Evolutionary conservation across 2,329 filamentous ascomycete species (phyloP).

Genomic region (Aspergillus sp.): DNA sequence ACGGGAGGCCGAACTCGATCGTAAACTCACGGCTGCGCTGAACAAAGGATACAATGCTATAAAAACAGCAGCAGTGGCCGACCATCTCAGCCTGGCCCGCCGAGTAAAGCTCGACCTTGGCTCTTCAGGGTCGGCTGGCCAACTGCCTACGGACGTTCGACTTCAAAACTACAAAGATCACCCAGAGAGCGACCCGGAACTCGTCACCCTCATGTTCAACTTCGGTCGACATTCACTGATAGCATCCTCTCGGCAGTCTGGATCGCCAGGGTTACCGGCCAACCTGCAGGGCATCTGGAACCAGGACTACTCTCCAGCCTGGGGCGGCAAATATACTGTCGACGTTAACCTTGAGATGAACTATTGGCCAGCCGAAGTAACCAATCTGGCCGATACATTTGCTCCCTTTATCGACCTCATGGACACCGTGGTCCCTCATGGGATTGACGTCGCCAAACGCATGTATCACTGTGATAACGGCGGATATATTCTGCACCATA

Average conservation of each 20-base stretch:
- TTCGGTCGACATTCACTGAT: constrained; percentile 54
- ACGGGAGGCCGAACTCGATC: not conserved
- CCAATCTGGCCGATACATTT: constrained; percentile 44
- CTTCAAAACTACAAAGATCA: constrained; percentile 3
- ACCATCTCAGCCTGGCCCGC: constrained; percentile 1
- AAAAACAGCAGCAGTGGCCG: not conserved
- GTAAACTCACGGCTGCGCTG: not conserved
- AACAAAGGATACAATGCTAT: not conserved
- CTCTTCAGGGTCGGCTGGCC: not conserved
- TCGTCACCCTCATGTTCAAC: constrained; percentile 53
- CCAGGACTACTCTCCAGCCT: constrained; percentile 45
- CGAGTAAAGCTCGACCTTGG: constrained; percentile 7
- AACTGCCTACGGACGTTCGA: constrained; percentile 5
- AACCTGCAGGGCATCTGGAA: constrained; percentile 61
- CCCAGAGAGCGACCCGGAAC: constrained; percentile 16
- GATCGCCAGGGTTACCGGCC: constrained; percentile 45
- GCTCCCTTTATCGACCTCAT: constrained; percentile 43
- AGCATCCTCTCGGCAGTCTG: constrained; percentile 45
- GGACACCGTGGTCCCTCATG: constrained; percentile 34
- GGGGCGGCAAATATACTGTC: constrained; percentile 54
- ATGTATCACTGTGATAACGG: constrained; percentile 51
- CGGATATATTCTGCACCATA: constrained; percentile 57
- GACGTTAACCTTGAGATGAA: constrained; percentile 65
- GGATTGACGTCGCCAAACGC: constrained; percentile 50
- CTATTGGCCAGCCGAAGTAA: constrained; percentile 57